Conservation (phyloP, 176 grass and related monocot genomes). For the Cenchrus fungigraminus region DNA sequence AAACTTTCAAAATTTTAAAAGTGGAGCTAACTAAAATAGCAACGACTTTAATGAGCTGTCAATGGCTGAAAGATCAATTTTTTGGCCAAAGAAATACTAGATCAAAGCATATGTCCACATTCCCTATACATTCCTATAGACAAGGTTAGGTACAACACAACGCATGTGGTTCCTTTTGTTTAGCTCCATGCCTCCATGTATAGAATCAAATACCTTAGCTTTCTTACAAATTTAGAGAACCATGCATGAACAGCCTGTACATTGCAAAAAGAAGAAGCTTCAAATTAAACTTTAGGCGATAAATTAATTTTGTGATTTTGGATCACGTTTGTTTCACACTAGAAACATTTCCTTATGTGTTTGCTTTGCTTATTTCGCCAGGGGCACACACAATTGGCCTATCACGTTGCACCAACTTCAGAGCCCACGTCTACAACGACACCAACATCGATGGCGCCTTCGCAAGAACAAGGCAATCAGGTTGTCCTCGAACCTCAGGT, state of each 20-base stretch:
- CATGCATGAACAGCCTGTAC: not conserved
- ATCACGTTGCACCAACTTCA: conserved; percentile 65
- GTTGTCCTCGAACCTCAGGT: conserved; percentile 38
- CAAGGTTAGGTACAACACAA: not conserved
- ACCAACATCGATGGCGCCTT: conserved; percentile 58
- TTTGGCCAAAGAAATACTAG: not conserved
- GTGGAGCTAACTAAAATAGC: not conserved
- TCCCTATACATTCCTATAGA: not conserved
- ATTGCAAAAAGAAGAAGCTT: not conserved
- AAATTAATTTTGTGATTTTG: not conserved
- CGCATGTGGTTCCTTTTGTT: not conserved
- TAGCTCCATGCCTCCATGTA: not conserved
- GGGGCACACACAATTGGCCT: conserved; percentile 75
- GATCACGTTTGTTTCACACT: too few relatives aligned
- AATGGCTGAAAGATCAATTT: not conserved
- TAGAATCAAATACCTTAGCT: not conserved
- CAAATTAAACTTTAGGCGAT: not conserved
- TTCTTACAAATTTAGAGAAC: not conserved
- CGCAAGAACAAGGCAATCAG: conserved; percentile 32
- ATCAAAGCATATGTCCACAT: not conserved
- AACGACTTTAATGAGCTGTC: not conserved
- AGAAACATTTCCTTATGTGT: too few relatives aligned
- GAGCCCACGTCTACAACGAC: conserved; percentile 69
- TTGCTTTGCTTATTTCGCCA: conserved; percentile 2
- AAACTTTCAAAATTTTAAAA: not conserved